These are phyloP conservation scores for Phytophthora vignae DNA, from an alignment of 352 stramenopile species.

Conservation along the genomic window DNA sequence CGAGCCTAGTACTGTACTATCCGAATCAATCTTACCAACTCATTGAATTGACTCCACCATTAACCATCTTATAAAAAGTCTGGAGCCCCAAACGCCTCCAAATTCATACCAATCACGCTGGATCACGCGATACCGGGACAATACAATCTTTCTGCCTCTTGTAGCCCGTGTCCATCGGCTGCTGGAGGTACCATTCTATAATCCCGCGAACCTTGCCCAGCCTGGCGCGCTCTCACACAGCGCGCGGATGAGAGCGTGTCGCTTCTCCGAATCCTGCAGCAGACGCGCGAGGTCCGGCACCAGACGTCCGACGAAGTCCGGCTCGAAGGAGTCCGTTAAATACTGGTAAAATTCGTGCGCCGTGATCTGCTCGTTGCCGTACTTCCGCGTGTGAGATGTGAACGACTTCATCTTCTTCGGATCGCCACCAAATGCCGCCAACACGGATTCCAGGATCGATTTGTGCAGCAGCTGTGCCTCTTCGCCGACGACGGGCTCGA, in stretches of 20 bases:
- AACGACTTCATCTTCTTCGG: constrained; percentile 89
- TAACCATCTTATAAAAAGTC: constrained; percentile 36
- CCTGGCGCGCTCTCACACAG: constrained; percentile 85
- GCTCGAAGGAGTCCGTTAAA: constrained; percentile 90
- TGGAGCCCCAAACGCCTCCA: constrained; percentile 18
- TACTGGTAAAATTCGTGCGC: constrained; percentile 91
- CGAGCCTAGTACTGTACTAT: constrained; percentile 39
- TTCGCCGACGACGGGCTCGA: constrained; percentile 86
- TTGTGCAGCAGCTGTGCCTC: constrained; percentile 84
- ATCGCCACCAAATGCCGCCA: constrained; percentile 77
- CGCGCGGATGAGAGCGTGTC: constrained; percentile 82
- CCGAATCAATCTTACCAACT: constrained; percentile 11
- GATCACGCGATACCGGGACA: constrained; percentile 4
- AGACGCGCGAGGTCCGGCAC: constrained; percentile 87
- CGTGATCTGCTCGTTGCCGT: constrained; percentile 86
- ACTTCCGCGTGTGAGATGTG: constrained; percentile 86
- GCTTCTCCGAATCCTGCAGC: constrained; percentile 86
- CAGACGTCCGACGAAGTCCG: constrained; percentile 85
- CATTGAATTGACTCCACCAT: constrained; percentile 19
- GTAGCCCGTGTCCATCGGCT: background rate
- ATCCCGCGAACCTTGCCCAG: constrained; percentile 84
- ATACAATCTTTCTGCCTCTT: constrained; percentile 12
- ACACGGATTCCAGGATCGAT: constrained; percentile 82
- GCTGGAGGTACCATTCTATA: constrained; percentile 46
- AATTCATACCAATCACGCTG: constrained; percentile 20